phyloP scores from a whole-genome alignment of 2,329 filamentous ascomycete species.

The Tolypocladium album region DNA sequence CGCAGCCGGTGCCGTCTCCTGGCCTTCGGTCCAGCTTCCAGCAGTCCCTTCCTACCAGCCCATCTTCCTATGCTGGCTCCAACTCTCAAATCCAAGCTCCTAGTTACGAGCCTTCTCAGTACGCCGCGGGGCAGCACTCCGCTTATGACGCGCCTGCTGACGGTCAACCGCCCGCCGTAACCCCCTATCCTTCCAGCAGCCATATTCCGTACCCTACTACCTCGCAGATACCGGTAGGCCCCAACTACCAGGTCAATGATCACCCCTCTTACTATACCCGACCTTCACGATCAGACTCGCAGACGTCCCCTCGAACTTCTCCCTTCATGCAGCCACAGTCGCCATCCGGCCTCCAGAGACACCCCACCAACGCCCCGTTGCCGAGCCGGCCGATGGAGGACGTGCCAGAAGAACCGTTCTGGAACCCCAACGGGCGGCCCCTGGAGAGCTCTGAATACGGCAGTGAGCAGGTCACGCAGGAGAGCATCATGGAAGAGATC shows the following conservation, averaged over 20 bases:
- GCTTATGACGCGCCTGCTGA: slow-evolving; percentile 8
- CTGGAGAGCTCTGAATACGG: slow-evolving; percentile 10
- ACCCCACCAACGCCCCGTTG: slow-evolving; percentile 49
- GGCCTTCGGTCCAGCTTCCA: slow-evolving; percentile 27
- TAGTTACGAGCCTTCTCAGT: slow-evolving; percentile 26
- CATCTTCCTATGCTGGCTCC: slow-evolving; percentile 16
- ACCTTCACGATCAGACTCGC: slow-evolving; percentile 37
- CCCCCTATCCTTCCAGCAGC: slow-evolving; percentile 19
- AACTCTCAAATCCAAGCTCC: slow-evolving; percentile 15
- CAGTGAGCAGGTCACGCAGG: slow-evolving; percentile 33
- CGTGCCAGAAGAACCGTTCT: slow-evolving; percentile 28
- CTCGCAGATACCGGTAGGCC: slow-evolving; percentile 42
- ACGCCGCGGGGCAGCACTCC: slow-evolving; percentile 17
- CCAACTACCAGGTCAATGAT: slow-evolving; percentile 37
- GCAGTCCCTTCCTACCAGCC: slow-evolving; percentile 24
- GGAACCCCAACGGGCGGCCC: slow-evolving; percentile 25
- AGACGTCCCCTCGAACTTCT: slow-evolving; percentile 35
- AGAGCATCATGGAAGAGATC: slow-evolving; percentile 47
- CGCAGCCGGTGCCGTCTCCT: slow-evolving; percentile 14
- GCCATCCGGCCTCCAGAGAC: slow-evolving; percentile 38
- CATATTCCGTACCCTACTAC: slow-evolving; percentile 41
- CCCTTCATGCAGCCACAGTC: slow-evolving; percentile 29
- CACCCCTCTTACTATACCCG: slow-evolving; percentile 33
- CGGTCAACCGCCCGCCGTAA: slow-evolving; percentile 10
- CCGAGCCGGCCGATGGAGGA: slow-evolving; percentile 41